Conservation (phyloP, 73 alveolate species). For the Tetrahymena malaccensis region DNA sequence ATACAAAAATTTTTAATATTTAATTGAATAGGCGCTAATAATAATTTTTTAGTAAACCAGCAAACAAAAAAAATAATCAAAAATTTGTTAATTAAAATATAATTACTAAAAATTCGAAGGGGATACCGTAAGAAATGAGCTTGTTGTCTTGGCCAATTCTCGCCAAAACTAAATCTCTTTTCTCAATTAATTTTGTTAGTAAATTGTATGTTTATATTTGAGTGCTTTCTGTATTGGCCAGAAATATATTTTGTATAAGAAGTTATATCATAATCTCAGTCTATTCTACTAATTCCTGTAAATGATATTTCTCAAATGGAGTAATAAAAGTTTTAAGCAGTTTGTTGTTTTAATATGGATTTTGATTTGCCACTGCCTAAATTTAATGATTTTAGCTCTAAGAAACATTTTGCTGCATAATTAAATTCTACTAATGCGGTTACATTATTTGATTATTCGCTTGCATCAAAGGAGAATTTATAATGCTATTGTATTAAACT, state of each 20-base stretch:
- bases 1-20: not conserved
- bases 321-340: not conserved
- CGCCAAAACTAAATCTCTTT: not conserved
- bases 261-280: not conserved
- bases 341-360: not conserved
- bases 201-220: not conserved
- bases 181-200: not conserved
- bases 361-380: not conserved
- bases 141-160: not conserved
- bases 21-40: not conserved
- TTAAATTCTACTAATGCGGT: not conserved
- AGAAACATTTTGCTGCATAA: not conserved
- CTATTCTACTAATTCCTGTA: not conserved
- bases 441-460: not conserved
- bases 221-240: not conserved
- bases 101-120: not conserved
- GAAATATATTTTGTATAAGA: not conserved
- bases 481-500: not conserved
- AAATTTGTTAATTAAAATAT: not conserved
- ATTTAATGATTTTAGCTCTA: not conserved
- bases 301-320: not conserved
- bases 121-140: not conserved
- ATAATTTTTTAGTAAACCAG: not conserved
- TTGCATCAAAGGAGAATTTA: not conserved
- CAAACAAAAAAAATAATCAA: not conserved